Conservation (phyloP, 169 alveolate genomes). For the Plasmodium ovale region DNA sequence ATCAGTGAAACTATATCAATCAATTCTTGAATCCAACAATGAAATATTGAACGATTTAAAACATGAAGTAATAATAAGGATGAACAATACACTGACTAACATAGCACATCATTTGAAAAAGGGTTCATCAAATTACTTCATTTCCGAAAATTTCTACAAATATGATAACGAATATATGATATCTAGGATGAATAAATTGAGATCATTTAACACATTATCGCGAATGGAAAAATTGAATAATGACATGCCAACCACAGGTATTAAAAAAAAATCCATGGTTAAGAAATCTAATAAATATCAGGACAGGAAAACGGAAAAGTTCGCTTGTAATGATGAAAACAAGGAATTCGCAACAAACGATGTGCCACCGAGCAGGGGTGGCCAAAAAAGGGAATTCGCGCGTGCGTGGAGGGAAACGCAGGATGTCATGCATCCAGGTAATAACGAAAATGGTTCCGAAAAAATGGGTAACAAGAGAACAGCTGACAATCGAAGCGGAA, state of each 20-base stretch:
- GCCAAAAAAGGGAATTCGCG: neutral
- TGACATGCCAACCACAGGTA: neutral
- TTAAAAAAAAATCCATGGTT: neutral
- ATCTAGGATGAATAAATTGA: neutral
- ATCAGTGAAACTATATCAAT: slow-evolving; percentile 78
- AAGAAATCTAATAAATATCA: neutral
- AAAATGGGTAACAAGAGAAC: too few species aligned
- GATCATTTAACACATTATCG: slow-evolving; percentile 8
- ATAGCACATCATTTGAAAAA: slow-evolving; percentile 9
- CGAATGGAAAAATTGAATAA: slow-evolving; percentile 6
- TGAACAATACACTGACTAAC: slow-evolving; percentile 45
- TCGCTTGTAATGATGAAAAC: neutral
- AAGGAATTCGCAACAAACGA: too few species aligned
- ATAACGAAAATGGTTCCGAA: neutral
- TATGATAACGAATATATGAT: neutral
- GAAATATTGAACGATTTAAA: slow-evolving; percentile 61
- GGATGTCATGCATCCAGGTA: too few species aligned
- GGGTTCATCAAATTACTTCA: slow-evolving; percentile 7
- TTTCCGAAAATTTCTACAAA: neutral
- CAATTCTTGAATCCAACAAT: slow-evolving; percentile 78
- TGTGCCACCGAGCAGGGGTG: neutral
- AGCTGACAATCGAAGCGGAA: too few species aligned
- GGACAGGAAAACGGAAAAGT: neutral
- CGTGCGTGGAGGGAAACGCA: neutral
- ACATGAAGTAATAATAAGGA: slow-evolving; percentile 65